Evolutionary conservation across 495 filamentous ascomycete genomes (phyloP), one percentile per base, ranked within the genome.

Genomic region (Tuber microsphaerosporum): DNA sequence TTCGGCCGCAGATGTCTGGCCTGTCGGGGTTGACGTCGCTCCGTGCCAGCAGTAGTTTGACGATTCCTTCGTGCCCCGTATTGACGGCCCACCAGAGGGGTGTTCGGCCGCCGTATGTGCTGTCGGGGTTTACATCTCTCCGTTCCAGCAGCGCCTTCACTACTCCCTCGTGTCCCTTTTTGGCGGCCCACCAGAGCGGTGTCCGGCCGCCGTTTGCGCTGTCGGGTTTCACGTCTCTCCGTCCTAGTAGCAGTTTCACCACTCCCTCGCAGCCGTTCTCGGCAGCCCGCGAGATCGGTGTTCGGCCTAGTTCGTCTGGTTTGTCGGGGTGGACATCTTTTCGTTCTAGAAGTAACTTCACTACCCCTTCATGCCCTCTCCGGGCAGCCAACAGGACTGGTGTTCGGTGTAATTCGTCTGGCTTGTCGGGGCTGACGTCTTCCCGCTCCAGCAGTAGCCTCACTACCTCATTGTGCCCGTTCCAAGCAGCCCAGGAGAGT

Each of bases 61-160:
- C 56, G 14, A 65, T 65, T 65, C 56, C 56, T 17, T 31, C 56
- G 26, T 65, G 56, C n/a, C 56, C 56, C 9, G n/a, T 65, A 14
- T 65, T 65, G 56, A 65, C 12, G 56, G 56, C 56, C 56, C 56
- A 65, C 56, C 56, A 65, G 56, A 65, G 56, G n/a, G 56, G 56
- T 6, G 56, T 65, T 31, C 56, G 56, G 56, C 56, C 56, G 2
- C 56, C 56, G 14, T 65, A 65, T 26, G 56, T 65, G 56, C n/a
- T 65, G 56, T 65, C 56, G 12, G 56, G 56, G 56, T 65, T 65
- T 14, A 65, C 26, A 6, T 31, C 26, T 17, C 10, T 26, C 1
- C n/a, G 56, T 31, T 65, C 56, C 12, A 65, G 56, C 14, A 65
- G n/a, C 12, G 5, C 56, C 56, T 17, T 65, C 12, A 65, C 56